These are phyloP conservation scores for Quercus variabilis DNA, from an alignment of 306 rosid species.

Conservation along the genomic window DNA sequence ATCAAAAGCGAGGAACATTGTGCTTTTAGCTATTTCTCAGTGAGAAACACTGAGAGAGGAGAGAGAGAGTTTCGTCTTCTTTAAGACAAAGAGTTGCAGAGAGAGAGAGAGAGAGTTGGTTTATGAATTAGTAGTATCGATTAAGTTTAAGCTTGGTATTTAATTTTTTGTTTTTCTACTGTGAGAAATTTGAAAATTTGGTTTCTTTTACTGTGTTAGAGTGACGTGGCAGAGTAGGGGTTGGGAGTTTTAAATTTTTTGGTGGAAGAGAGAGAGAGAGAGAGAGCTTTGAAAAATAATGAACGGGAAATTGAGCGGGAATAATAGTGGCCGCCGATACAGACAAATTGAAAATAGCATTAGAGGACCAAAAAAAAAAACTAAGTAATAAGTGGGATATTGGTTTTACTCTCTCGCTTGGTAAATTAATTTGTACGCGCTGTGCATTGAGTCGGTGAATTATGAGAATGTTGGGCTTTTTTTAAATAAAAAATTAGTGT, in stretches of 20 bases:
- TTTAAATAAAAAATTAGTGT: too few species aligned
- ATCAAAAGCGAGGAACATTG: conserved; percentile 51
- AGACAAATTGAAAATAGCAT: background rate
- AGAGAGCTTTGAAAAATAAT: conserved; percentile 26
- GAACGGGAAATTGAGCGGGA: conserved; percentile 74
- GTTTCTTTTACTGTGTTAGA: conserved; percentile 10
- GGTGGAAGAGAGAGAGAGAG: conserved; percentile 12
- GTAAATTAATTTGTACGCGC: background rate
- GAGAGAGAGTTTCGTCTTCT: conserved; percentile 72
- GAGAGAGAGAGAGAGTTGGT: conserved; percentile 22
- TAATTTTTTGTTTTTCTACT: background rate
- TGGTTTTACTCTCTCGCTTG: background rate
- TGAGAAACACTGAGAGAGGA: conserved; percentile 18
- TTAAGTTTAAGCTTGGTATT: conserved; percentile 23
- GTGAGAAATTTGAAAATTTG: background rate
- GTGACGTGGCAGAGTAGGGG: conserved; percentile 39
- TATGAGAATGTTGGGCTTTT: background rate
- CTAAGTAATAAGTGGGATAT: background rate
- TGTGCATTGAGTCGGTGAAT: background rate
- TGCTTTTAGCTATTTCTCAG: conserved; percentile 27
- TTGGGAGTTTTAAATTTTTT: conserved; percentile 34
- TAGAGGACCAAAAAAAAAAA: background rate
- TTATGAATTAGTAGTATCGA: background rate
- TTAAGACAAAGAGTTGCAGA: conserved; percentile 67
- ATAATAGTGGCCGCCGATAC: conserved; percentile 48